Evolutionary conservation across 305 asterid species (phyloP), one percentile per base, ranked within the genome.

Genomic region (Stenogyne calaminthoides): DNA sequence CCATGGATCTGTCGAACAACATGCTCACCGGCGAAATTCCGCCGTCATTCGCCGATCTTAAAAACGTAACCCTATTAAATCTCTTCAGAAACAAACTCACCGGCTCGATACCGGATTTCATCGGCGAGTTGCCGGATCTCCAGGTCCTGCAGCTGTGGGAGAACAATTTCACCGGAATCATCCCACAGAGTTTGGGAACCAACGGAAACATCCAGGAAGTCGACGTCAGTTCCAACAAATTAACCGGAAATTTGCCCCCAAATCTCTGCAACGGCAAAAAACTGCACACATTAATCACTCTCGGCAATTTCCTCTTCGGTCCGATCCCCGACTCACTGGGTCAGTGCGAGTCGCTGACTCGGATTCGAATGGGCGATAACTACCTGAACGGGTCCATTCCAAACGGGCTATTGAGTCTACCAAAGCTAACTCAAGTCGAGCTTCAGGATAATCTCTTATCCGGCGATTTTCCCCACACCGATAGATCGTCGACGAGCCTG

Each of bases 141-240:
- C 85, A 94, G 71, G 97, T 92, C 16, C 65, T 94, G 84, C 97
- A 92, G 76, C 56, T 94, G 22, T 94, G 99, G 99, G 97, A 88
- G 67, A 94, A 94, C 74, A 91, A 88, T 54, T 91, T 94, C 80
- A 90, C 99, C 25, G 99, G 97, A 11, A 79, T 81, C 40, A 86
- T 94, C 47, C 99, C 99, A 0, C 84, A 58, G 36, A 86, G 78
- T 77, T 76, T 94, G 58, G 99, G 99, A n/a, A 71, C 65, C 3
- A 91, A 88, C 29, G 90, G 96, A 52, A 88, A 79, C 52, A 85
- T 94, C 25, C 85, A 78, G 40, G 82, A 67, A 32, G 77, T 94
- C 2, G 99, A 94, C 66, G 81, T 94, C 1, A 88, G 96, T 55
- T 88, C 97, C 2, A 94, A 94, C 82, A 91, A 88, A 73, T 71